These are phyloP conservation scores for Funneliformis caledonium DNA, from an alignment of 371 early-diverging fungal genomes.

Conservation along the genomic window DNA sequence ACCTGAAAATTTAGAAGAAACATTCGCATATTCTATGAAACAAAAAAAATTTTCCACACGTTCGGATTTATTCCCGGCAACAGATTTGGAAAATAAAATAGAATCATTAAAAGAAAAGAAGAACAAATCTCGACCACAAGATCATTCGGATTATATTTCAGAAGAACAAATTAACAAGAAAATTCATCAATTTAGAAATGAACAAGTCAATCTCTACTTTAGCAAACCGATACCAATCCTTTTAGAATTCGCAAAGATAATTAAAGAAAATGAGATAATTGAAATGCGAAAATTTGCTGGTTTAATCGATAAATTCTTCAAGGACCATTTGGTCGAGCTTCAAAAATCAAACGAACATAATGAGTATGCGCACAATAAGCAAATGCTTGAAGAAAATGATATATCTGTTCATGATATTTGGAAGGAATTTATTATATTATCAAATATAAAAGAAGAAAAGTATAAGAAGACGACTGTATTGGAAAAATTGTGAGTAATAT, in stretches of 20 bases:
- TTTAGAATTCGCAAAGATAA: not conserved
- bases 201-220: not conserved
- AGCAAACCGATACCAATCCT: not conserved
- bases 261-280: conserved; percentile 4
- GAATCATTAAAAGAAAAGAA: conserved; percentile 10
- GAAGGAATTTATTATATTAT: not conserved
- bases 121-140: not conserved
- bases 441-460: not conserved
- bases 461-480: not conserved
- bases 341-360: not conserved
- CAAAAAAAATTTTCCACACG: not conserved
- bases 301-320: conserved; percentile 1
- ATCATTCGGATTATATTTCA: not conserved
- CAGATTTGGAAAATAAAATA: conserved; percentile 14
- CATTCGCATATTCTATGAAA: not conserved
- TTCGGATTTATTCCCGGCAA: not conserved
- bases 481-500: not conserved
- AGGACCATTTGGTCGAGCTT: not conserved
- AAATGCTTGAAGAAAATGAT: conserved; percentile 11
- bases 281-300: conserved; percentile 1
- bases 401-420: conserved; percentile 31
- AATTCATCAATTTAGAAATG: not conserved
- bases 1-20: not conserved
- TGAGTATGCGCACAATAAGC: not conserved
- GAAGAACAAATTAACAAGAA: not conserved